A percentile compares a stretch with the other conserved stretches of the same genome.
Conservation (phyloP, 139 green algal species). For the Chlamydomonas sp. region DNA sequence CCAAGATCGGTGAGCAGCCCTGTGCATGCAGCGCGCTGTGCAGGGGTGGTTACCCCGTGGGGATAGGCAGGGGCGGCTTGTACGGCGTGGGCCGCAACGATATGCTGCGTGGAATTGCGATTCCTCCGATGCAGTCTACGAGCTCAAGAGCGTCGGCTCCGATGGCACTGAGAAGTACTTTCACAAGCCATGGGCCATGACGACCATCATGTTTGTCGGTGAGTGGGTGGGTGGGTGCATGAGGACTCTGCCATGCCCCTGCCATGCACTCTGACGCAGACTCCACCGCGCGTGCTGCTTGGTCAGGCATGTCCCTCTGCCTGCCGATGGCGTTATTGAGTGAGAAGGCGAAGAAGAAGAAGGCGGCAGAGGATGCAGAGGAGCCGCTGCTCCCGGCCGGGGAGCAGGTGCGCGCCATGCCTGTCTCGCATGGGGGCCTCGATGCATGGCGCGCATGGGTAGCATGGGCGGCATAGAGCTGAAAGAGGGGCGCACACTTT, state of each 20-base stretch:
- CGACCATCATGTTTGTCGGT: conserved; percentile 46
- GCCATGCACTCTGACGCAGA: neutral
- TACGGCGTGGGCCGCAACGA: no score
- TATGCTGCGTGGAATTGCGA: no score
- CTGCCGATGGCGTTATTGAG: conserved; percentile 48
- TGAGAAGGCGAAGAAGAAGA: conserved; percentile 31
- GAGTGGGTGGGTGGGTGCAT: neutral
- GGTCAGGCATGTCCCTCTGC: conserved; percentile 55
- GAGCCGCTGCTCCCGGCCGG: conserved; percentile 27
- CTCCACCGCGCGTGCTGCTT: neutral
- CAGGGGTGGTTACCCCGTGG: no score
- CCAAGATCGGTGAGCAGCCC: conserved; percentile 78
- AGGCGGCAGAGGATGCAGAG: conserved; percentile 11
- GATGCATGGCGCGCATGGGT: no score
- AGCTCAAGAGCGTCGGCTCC: conserved; percentile 34
- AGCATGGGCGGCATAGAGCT: no score
- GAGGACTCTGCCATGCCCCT: neutral
- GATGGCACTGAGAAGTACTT: conserved; percentile 52
- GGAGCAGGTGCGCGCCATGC: neutral
- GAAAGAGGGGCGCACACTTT: no score
- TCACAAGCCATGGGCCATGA: conserved; percentile 60
- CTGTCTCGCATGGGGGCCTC: no score
- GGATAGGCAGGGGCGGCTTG: no score
- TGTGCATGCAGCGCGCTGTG: no score
- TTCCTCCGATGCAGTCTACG: conserved; percentile 49